Base-by-base conservation (phyloP, 1,284 basidiomycete species). In the Moesziomyces sp. region DNA sequence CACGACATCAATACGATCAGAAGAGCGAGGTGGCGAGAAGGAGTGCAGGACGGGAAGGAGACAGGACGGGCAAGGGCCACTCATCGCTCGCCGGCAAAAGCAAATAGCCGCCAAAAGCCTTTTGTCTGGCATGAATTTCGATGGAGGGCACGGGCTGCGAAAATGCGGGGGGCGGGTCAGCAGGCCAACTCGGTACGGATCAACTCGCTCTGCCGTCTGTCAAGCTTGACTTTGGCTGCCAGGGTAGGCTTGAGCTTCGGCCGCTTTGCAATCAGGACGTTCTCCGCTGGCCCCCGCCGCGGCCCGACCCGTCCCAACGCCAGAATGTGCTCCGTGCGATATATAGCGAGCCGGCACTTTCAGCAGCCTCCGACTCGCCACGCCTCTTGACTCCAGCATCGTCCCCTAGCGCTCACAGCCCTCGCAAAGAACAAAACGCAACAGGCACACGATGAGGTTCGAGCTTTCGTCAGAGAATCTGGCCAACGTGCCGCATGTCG, bases 391-490 rank as follows among this genome's bases (percentile, higher is more conserved):
- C 30, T 40, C 38, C 38, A 16, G 38, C 38, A 18, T 3, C 38
- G 38, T 8, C 16, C 18, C 7, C 38, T 0, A 13, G 35, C 38
- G 8, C 38, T 2, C 38, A 18, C 6, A 18, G 7, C 38, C 11
- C 1, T 18, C 16, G 14, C 5, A 40, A 16, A 16, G 5, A 40
- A 18, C 18, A 40, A 14, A 42, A 40, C 30, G 13, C 30, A 34
- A 34, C 16, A 19, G 21, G n/a, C 19, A 34, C 38, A 47, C 13
- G 18, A 66, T 60, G 63, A 55, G 46, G 45, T 44, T 55, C 40
- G 52, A 60, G 44, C 48, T 59, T 16, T 52, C 53, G 11, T 40
- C 19, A 1, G 56, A 58, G 26, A 60, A 21, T 8, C 49, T 66
- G n/a, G 18, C 63, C 8, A 46, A 48, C 1, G 46, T 52, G 24